These are phyloP conservation scores for Nannochloropsis limnetica DNA, from an alignment of 352 stramenopile genomes.

Conservation along the genomic window DNA sequence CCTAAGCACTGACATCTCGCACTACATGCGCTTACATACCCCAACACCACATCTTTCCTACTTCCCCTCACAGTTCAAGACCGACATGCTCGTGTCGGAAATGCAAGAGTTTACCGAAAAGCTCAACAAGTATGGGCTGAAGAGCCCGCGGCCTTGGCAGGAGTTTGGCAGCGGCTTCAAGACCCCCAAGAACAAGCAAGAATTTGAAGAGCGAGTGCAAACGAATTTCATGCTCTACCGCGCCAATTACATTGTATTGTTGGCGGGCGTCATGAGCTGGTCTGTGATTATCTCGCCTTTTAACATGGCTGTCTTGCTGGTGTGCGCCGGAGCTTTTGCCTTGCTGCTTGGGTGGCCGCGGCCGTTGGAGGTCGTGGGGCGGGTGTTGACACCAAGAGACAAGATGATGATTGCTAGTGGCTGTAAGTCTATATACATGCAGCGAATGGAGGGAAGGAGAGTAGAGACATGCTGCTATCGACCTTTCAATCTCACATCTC, in stretches of 20 bases:
- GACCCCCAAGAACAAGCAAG: constrained; percentile 23
- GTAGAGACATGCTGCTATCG: neutral
- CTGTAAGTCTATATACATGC: neutral
- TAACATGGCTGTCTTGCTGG: constrained; percentile 1
- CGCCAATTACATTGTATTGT: constrained; percentile 31
- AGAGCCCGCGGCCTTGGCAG: constrained; percentile 13
- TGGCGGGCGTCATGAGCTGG: neutral
- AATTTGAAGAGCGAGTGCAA: constrained; percentile 1
- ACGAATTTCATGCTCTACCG: constrained; percentile 18
- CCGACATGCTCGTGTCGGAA: constrained; percentile 24
- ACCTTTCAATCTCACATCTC: neutral
- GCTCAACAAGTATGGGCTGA: constrained; percentile 6
- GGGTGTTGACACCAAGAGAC: neutral
- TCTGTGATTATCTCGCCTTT: constrained; percentile 29
- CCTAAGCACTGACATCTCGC: no score
- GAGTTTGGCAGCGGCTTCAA: neutral
- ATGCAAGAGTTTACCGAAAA: constrained; percentile 29
- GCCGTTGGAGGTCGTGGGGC: neutral
- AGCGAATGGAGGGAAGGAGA: neutral
- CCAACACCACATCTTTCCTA: no score
- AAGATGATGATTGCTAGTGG: constrained; percentile 11
- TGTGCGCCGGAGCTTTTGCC: constrained; percentile 11
- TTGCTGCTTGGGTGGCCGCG: constrained; percentile 11
- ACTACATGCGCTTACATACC: neutral
- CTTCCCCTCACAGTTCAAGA: constrained; percentile 36